Base-by-base conservation (phyloP, 108 stramenopile species). In the Fragilariopsis cylindrus region DNA sequence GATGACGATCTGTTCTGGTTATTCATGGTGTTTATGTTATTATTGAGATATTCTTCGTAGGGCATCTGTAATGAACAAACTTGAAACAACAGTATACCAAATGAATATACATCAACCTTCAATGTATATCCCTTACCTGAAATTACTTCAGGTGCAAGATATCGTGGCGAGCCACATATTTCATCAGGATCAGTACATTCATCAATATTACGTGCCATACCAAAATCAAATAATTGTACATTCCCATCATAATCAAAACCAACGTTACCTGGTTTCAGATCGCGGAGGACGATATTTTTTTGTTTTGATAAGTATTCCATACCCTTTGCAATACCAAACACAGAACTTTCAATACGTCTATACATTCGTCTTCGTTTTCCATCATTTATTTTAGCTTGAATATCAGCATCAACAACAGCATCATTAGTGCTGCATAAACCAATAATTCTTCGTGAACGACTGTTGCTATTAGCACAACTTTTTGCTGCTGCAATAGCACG, bases 261-360 rank as follows among this genome's bases (percentile, higher is more conserved):
- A 21, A 91, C 66, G 47, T 91, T 91, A 60, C 78, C 76, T 19
- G 90, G 90, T 81, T 91, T 91, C 55, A 88, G 56, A 71, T 91
- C 90, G 30, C 90, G 76, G 44, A 87, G 71, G 3, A 82, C 74
- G n/a, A 87, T 80, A 41, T 74, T 62, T 48, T 82, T 57, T 5
- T 45, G 40, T 1, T 63, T 55, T 70, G 85, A 84, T 7, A 88
- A 58, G 69, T 88, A 91, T 21, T 76, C 72, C 74, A 91, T 76
- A 40, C 80, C 90, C 44, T 53, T 71, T 69, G 83, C 85, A 6
- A 91, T 71, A 6, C 79, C 76, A 44, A 77, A 19, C 47, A 70
- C 81, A 5, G 85, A 56, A 12, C 49, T 66, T 16, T 63, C 58
- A 16, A 85, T 63, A 40, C 62, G 62, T 16, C 2, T 7, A 41